These are phyloP conservation scores for Begonia fuchsioides DNA, from an alignment of 306 rosid genomes.

Conservation along the genomic window DNA sequence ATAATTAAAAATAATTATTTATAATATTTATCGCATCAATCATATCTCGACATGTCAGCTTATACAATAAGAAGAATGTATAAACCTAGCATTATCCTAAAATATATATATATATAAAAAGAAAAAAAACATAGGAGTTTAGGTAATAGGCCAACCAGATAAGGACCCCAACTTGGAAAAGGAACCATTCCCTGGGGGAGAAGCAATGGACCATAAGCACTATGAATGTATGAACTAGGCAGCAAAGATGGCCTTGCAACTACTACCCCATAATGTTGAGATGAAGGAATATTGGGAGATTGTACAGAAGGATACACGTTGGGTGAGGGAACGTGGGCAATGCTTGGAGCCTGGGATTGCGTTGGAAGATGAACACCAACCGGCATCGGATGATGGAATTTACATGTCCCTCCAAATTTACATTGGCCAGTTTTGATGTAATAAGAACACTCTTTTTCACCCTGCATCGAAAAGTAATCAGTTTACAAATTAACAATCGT, in stretches of 20 bases:
- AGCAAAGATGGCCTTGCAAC: constrained; percentile 68
- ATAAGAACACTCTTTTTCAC: constrained; percentile 42
- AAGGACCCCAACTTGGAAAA: constrained; percentile 53
- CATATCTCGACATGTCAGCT: too few species aligned
- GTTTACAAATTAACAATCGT: constrained; percentile 3
- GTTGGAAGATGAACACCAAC: constrained; percentile 33
- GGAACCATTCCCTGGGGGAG: constrained; percentile 68
- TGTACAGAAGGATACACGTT: constrained; percentile 41
- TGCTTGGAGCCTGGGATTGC: constrained; percentile 36
- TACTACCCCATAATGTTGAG: constrained; percentile 51
- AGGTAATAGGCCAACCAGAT: constrained; percentile 36
- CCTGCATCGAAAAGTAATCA: constrained; percentile 6
- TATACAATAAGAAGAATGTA: too few species aligned
- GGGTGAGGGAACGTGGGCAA: constrained; percentile 34
- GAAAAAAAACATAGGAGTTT: constrained; percentile 3
- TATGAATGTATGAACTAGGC: constrained; percentile 54
- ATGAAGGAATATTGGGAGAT: constrained; percentile 51
- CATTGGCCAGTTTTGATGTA: constrained; percentile 83
- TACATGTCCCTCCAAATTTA: constrained; percentile 82
- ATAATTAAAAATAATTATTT: too few species aligned
- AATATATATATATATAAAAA: constrained; percentile 8
- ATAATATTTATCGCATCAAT: too few species aligned
- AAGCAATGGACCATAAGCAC: constrained; percentile 62
- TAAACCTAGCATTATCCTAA: too few species aligned
- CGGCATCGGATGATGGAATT: constrained; percentile 83